Conservation (phyloP, 2,329 filamentous ascomycete genomes). For the Xylariales sp. region DNA sequence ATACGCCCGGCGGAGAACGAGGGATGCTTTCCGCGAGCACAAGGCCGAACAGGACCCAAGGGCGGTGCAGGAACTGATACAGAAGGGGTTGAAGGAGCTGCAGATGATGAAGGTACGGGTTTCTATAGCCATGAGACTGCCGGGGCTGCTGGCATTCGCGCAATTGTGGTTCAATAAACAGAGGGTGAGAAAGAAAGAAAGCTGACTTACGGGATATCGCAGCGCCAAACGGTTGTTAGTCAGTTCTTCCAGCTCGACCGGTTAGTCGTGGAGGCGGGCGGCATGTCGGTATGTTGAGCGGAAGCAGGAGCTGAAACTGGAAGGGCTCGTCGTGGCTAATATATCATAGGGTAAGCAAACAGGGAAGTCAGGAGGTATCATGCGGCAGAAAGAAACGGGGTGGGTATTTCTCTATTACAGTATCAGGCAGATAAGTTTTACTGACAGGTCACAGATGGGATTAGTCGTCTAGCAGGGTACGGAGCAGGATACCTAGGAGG, state of each 20-base stretch:
- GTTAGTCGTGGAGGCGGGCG: slow-evolving; percentile 79
- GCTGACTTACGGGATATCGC: slow-evolving; percentile 14
- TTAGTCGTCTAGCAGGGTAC: background rate
- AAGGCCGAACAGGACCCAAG: slow-evolving; percentile 67
- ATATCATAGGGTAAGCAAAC: slow-evolving; percentile 60
- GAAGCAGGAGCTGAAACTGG: background rate
- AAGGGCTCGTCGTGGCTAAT: background rate
- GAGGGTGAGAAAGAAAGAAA: background rate
- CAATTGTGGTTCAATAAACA: background rate
- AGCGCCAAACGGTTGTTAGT: slow-evolving; percentile 94
- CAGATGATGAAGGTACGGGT: slow-evolving; percentile 78
- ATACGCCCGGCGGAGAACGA: slow-evolving; percentile 86
- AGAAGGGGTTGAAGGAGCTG: slow-evolving; percentile 81
- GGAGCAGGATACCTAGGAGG: background rate
- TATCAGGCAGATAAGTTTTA: background rate
- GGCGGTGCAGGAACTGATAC: slow-evolving; percentile 80
- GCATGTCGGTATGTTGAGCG: slow-evolving; percentile 60
- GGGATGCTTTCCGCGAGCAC: slow-evolving; percentile 85
- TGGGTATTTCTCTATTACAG: slow-evolving; percentile 48
- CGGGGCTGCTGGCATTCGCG: background rate
- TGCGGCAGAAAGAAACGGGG: slow-evolving; percentile 76
- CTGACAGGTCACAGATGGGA: slow-evolving; percentile 24
- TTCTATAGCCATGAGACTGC: background rate
- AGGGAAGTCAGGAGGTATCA: slow-evolving; percentile 60
- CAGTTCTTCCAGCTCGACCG: slow-evolving; percentile 91